Evolutionary conservation across 371 early-diverging fungal genomes (phyloP), one percentile per base, ranked within the genome.

Genomic region (Syncephalis fuscata): DNA sequence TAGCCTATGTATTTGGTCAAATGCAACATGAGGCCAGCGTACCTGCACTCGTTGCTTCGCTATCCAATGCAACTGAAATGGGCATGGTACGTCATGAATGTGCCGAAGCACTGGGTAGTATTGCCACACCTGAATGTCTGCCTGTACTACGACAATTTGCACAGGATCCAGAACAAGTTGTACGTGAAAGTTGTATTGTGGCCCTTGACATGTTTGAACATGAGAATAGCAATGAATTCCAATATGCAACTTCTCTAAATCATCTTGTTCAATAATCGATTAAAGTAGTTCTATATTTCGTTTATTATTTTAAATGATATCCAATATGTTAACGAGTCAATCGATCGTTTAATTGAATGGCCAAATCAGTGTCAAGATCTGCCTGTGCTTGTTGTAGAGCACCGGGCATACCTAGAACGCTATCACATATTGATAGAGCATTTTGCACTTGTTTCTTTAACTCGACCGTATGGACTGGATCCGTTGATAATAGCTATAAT

Each of bases 71-170:
- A 17, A 56, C 65, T 14, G 98, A 98, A 64, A 80, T 73, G 19
- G 71, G 82, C 50, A 99, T 99, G 96, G 99, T 99, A 7, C 82
- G 99, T 26, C 99, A 99, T 60, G 99, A 99, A 68, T 85, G 88
- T 50, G 99, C 99, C 21, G 99, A 99, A 70, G 99, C 99, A 5
- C 67, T 99, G 46, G 99, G 99, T n/a, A 88, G 94, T 2, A 92
- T 99, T 60, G 98, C 94, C 27, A 88, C 87, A 3, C 80, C 87
- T 26, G 92, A 96, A 62, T 82, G 83, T 39, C 63, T 88, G 39
- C 70, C 73, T 11, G 74, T 78, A 16, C 71, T 99, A 40, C 58
- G 75, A 45, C 56, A 76, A 54, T 93, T 76, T 59, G 65, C 71
- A 44, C 54, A 80, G 5, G 91, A 91, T 58, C 53, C 74, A 14